Conservation (phyloP, 2,329 filamentous ascomycete genomes). For the Phialophora verrucosa region DNA sequence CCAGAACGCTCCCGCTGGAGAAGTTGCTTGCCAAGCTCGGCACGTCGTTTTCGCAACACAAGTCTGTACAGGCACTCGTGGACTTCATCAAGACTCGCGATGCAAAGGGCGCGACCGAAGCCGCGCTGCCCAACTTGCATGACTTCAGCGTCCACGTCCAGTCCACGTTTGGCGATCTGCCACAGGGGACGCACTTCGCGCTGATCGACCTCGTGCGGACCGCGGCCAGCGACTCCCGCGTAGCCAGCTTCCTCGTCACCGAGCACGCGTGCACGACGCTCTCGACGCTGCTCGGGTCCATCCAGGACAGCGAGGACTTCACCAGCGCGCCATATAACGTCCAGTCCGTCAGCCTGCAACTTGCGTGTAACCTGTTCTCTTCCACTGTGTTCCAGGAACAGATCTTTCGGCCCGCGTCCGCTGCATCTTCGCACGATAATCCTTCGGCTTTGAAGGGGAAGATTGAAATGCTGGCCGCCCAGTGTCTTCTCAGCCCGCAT, state of each 20-base stretch:
- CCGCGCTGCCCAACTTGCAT: conserved; percentile 72
- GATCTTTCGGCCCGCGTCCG: conserved; percentile 52
- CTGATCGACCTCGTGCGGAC: conserved; percentile 84
- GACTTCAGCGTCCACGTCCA: conserved; percentile 68
- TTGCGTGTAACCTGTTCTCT: conserved; percentile 83
- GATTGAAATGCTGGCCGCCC: conserved; percentile 72
- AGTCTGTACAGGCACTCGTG: conserved; percentile 68
- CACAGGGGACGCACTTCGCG: conserved; percentile 73
- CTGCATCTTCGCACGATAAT: not conserved
- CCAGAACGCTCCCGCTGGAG: conserved; percentile 78
- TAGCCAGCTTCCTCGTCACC: conserved; percentile 83
- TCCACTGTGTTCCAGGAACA: conserved; percentile 72
- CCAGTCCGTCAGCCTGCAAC: conserved; percentile 80
- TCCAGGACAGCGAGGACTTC: conserved; percentile 51
- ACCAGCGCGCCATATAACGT: conserved; percentile 75
- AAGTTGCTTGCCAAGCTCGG: conserved; percentile 85
- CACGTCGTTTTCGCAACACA: conserved; percentile 57
- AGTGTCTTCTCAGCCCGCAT: conserved; percentile 79
- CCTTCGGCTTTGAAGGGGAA: conserved; percentile 56
- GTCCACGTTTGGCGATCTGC: conserved; percentile 61
- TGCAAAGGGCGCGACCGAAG: conserved; percentile 59
- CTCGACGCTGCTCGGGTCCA: conserved; percentile 61
- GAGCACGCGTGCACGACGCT: conserved; percentile 71
- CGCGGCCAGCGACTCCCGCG: conserved; percentile 74
- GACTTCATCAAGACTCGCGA: conserved; percentile 71